Evolutionary conservation across 768 basidiomycete species (phyloP).

Genomic region (Tylopilus subfusipes): DNA sequence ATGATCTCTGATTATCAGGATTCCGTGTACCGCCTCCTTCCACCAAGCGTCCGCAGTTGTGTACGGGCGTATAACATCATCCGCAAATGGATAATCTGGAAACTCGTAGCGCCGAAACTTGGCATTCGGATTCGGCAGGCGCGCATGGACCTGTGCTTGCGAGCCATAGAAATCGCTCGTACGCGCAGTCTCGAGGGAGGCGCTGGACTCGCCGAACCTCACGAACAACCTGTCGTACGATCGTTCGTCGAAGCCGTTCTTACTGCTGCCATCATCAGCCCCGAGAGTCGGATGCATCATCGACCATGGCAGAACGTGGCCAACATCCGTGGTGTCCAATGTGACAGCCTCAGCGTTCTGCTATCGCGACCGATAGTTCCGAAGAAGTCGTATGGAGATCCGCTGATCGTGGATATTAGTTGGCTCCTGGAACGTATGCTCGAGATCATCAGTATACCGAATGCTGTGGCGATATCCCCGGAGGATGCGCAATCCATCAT

Average conservation of each 20-base stretch:
- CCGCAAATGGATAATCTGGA: slow-evolving; percentile 75
- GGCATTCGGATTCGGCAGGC: slow-evolving; percentile 62
- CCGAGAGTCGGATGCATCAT: slow-evolving; percentile 73
- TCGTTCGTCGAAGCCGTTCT: slow-evolving; percentile 80
- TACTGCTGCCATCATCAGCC: slow-evolving; percentile 70
- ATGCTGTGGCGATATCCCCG: slow-evolving; percentile 55
- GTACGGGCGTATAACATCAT: slow-evolving; percentile 72
- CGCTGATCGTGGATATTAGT: slow-evolving; percentile 70
- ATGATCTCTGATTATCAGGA: slow-evolving; percentile 73
- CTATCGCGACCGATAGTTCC: slow-evolving; percentile 50
- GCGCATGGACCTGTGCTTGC: slow-evolving; percentile 69
- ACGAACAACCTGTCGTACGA: slow-evolving; percentile 62
- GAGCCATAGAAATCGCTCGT: slow-evolving; percentile 71
- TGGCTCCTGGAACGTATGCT: slow-evolving; percentile 82
- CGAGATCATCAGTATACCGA: slow-evolving; percentile 72
- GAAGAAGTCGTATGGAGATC: slow-evolving; percentile 42
- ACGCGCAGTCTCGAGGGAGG: slow-evolving; percentile 49
- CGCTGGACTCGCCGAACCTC: slow-evolving; percentile 32
- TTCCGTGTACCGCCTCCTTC: slow-evolving; percentile 66
- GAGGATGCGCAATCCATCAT: slow-evolving; percentile 59
- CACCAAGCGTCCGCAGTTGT: slow-evolving; percentile 72
- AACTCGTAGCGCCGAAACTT: slow-evolving; percentile 60
- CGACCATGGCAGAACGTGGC: slow-evolving; percentile 80
- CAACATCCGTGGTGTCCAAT: slow-evolving; percentile 52
- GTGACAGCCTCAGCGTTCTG: slow-evolving; percentile 58